These are phyloP conservation scores for Phylloporus sp. DNA, from an alignment of 768 basidiomycete genomes.

Conservation along the genomic window DNA sequence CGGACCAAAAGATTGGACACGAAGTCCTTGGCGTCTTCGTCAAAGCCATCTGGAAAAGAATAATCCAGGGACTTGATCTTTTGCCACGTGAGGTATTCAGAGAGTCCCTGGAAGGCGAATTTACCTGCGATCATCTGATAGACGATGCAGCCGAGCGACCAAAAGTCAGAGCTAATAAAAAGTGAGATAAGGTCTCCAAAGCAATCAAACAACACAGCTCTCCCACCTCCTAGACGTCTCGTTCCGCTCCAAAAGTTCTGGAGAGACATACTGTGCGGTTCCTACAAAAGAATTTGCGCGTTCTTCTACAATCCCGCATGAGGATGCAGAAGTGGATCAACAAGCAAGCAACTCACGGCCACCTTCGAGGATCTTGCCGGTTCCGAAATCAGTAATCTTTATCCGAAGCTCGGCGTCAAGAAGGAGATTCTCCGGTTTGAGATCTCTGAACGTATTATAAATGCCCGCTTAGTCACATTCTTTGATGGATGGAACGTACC, in stretches of 20 bases:
- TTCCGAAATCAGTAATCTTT: constrained; percentile 97
- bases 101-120: constrained; percentile 87
- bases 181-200: background rate
- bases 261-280: constrained; percentile 86
- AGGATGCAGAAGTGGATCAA: background rate
- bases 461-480: constrained; percentile 9
- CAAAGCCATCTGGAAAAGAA: constrained; percentile 82
- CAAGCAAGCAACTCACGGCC: constrained; percentile 39
- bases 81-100: constrained; percentile 93
- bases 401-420: constrained; percentile 84
- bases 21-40: constrained; percentile 75
- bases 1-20: constrained; percentile 70
- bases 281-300: constrained; percentile 79
- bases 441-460: constrained; percentile 44
- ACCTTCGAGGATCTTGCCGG: constrained; percentile 69
- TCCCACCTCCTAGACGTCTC: constrained; percentile 74
- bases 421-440: constrained; percentile 86
- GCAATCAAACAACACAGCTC: background rate
- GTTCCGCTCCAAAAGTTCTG: constrained; percentile 72
- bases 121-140: constrained; percentile 91
- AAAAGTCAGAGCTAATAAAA: constrained; percentile 75
- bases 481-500: constrained; percentile 36
- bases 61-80: constrained; percentile 90
- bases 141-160: constrained; percentile 93
- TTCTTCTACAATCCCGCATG: constrained; percentile 35